Percentiles rank a stretch among this genome's conserved stretches.
phyloP scores from a whole-genome alignment of 1,284 basidiomycete genomes.

The Microbotryum lychnidis-dioicae region DNA sequence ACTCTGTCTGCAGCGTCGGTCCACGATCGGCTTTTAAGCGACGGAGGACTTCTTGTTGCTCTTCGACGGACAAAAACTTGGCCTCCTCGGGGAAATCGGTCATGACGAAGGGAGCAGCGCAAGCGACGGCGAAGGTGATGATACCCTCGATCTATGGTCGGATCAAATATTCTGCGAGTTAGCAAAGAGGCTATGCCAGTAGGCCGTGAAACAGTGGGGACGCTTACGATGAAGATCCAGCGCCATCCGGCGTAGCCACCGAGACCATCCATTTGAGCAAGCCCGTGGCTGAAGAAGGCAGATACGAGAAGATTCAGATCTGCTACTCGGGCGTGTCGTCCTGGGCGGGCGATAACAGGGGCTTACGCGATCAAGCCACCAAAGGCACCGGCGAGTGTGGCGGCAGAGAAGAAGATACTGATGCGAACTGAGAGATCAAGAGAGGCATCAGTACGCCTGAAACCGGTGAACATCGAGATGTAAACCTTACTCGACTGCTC shows the following conservation, averaged over 20 bases:
- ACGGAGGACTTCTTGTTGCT: constrained; percentile 40
- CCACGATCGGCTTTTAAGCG: constrained; percentile 42
- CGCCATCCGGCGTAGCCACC: constrained; percentile 23
- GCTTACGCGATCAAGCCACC: constrained; percentile 21
- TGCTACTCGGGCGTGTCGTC: too few relatives aligned
- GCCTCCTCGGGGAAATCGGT: constrained; percentile 45
- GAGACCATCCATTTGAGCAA: constrained; percentile 19
- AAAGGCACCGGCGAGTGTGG: constrained; percentile 36
- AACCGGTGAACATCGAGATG: too few relatives aligned
- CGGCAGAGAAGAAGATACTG: constrained; percentile 45
- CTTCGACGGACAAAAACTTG: constrained; percentile 27
- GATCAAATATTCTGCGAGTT: too few relatives aligned
- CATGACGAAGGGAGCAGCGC: constrained; percentile 36
- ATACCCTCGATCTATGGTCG: constrained; percentile 39
- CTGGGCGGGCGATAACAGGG: too few relatives aligned
- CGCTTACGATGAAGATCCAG: constrained; percentile 37
- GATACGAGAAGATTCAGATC: too few relatives aligned
- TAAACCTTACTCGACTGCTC: not conserved
- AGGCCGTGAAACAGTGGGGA: too few relatives aligned
- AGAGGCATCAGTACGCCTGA: too few relatives aligned
- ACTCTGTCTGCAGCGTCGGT: constrained; percentile 36
- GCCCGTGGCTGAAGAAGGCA: not conserved
- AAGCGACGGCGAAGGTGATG: constrained; percentile 40
- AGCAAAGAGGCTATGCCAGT: too few relatives aligned
- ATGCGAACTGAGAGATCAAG: constrained; percentile 36